Base-by-base conservation (phyloP, 1,139 yeast species). In the Pneumocystis carinii region DNA sequence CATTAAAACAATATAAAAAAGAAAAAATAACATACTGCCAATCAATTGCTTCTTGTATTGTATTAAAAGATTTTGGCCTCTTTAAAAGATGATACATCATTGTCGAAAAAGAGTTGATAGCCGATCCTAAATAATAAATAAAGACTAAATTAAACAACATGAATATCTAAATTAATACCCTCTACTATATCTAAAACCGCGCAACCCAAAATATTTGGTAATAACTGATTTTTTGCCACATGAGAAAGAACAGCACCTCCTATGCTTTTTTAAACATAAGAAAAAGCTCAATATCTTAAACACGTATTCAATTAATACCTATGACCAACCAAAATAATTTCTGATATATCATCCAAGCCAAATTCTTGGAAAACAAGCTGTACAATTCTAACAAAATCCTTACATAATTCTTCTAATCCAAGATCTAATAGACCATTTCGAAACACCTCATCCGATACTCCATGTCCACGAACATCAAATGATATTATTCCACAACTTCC, bases 101-200 rank as follows among this genome's bases (percentile, higher is more conserved):
- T 2, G 82, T 77, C 4, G 73, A 70, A 6, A 92, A 75, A 0
- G 96, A 83, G 42, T 81, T 79, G 1, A 86, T 77, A 0, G 97
- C 97, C 0, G 92, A 86, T 12, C 59, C 59, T 57, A 48, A n/a
- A n/a, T n/a, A n/a, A 24, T 12, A 48, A 10, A 19, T 42, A 4
- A 48, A 24, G 3, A 24, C 2, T 12, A 6, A 48, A 48, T 39
- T 39, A n/a, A 32, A 32, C 17, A 6, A 5, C 19, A 37, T 57
- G 14, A 29, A 6, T 29, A 57, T 12, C n/a, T 39, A 29, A 27
- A 39, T 57, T 5, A 3, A 60, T 36, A 66, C 90, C 97, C 71
- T 92, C 98, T 2, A 92, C 97, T 1, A 94, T 94, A 73, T 92
- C 99, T 32, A 92, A 74, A 77, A 90, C 83, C 0, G 82, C 81